These are phyloP conservation scores for Pezicula radicicola DNA, from an alignment of 2,329 filamentous ascomycete species.

Conservation along the genomic window DNA sequence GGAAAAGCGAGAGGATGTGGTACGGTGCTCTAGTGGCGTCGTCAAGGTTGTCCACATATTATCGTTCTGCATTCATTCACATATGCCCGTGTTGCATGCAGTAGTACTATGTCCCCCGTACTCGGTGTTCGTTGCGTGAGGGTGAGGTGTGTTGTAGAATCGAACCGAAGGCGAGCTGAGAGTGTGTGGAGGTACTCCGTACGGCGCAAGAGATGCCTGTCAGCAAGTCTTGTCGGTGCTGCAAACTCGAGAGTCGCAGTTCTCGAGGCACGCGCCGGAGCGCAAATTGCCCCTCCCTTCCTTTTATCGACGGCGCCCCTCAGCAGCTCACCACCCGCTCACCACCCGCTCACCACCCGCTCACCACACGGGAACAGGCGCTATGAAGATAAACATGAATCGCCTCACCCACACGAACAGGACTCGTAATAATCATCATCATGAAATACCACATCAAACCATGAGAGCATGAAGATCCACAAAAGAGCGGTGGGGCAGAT, in stretches of 20 bases:
- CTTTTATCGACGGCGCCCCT: neutral
- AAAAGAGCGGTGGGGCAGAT: conserved; percentile 16
- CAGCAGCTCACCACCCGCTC: too few species aligned
- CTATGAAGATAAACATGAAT: too few species aligned
- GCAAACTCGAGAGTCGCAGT: neutral
- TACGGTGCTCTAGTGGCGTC: neutral
- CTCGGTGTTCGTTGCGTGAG: neutral
- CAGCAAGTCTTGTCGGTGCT: neutral
- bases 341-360: too few species aligned
- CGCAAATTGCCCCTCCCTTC: neutral
- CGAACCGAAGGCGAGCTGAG: too few species aligned
- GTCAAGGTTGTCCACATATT: neutral
- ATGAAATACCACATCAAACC: neutral
- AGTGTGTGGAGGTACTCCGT: neutral
- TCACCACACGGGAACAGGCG: too few species aligned
- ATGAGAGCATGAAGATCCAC: conserved; percentile 5
- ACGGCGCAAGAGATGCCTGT: neutral
- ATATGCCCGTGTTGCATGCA: neutral
- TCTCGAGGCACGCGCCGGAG: neutral
- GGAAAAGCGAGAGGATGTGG: neutral
- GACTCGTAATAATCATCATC: neutral
- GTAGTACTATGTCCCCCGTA: neutral
- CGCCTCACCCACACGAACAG: too few species aligned
- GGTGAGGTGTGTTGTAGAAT: neutral
- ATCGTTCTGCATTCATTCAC: neutral